phyloP scores from a whole-genome alignment of 2,329 filamentous ascomycete species.

The Amesomyces nigricolor region DNA sequence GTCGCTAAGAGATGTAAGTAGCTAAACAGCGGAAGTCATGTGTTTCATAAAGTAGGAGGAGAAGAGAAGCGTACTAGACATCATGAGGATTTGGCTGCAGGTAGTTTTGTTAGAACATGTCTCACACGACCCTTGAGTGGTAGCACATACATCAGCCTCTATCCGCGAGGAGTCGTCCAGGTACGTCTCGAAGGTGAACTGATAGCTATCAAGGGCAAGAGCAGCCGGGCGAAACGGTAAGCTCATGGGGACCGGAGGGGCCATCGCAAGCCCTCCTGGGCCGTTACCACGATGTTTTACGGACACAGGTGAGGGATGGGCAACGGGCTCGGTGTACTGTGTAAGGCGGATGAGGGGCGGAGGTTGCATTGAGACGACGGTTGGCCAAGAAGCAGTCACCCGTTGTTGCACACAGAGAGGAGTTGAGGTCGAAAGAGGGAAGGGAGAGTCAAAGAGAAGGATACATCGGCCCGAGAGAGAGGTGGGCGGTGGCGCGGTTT shows the following conservation, averaged over 20 bases:
- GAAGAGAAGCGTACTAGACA: slow-evolving; percentile 15
- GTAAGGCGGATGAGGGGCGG: background rate
- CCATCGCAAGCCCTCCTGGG: background rate
- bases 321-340: background rate
- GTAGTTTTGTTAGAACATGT: background rate
- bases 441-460: background rate
- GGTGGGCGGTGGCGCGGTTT: background rate
- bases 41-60: background rate
- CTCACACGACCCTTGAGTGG: background rate
- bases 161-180: slow-evolving; percentile 22
- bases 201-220: slow-evolving; percentile 18
- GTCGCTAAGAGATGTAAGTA: slow-evolving; percentile 19
- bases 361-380: too few species aligned
- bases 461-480: background rate
- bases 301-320: background rate
- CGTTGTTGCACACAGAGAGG: background rate
- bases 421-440: background rate
- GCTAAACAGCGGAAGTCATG: background rate
- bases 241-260: background rate
- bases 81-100: slow-evolving; percentile 12
- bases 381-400: background rate
- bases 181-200: slow-evolving; percentile 29
- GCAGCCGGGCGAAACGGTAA: slow-evolving; percentile 8
- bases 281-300: background rate
- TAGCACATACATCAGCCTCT: slow-evolving; percentile 26